Base-by-base conservation (phyloP, 148 eudicot species). In the Oxyria digyna region DNA sequence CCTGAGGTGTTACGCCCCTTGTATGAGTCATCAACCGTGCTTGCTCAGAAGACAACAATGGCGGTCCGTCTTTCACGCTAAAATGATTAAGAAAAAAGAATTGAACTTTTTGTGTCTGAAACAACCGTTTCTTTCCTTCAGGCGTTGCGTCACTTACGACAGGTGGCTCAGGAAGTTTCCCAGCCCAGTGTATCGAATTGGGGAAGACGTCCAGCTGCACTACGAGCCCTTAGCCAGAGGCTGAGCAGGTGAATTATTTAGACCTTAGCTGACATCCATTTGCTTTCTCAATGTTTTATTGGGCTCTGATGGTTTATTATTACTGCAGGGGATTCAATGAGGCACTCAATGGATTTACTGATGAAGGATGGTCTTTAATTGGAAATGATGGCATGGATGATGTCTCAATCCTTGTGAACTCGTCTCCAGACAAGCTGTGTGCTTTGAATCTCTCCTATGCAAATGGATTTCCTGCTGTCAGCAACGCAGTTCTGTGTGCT, bases 361-460 rank as follows among this genome's bases (percentile, higher is more conserved):
- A 88, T 72, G 95, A 88, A 80, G 95, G 95, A 62, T 88, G 95
- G 95, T 82, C 95, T 33, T 65, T 88, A 78, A 82, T 88, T 70
- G 90, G 84, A 74, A 88, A 77, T 73, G 95, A 88, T 74, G 90
- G 95, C 74, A 75, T 88, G 62, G 90, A 88, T 74, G 95, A 88
- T 78, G 87, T 88, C 69, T 82, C 95, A 57, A 79, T 88, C 71
- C 88, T 86, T 31, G 91, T 88, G 42, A 88, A 88, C 83, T 86
- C 91, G 31, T 84, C 95, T 29, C 91, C 95, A 46, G 88, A 85
- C 57, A 88, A 88, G 72, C 73, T 88, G 50, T 79, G 86, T 88
- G 82, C 88, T 4, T 76, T 88, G 67, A 85, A 88, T 80, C 81
- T 84, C 50, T 75, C 88, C 31, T 88, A 82, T 73, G 78, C 82